Base-by-base conservation (phyloP, 805 yeast genomes). In the Jamesozyma spencerorum region DNA sequence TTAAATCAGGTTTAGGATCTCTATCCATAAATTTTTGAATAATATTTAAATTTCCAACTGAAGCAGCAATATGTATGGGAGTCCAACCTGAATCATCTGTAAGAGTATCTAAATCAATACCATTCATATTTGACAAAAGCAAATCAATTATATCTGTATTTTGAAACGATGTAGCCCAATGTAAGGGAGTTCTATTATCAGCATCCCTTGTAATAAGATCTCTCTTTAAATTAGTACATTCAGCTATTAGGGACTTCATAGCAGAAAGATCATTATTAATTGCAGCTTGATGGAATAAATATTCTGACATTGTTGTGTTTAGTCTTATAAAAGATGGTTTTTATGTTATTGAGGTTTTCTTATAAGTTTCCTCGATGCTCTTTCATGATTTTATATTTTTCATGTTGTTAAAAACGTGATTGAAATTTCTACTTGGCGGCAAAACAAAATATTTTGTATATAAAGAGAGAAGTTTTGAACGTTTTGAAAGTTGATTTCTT, bases 71-170 rank as follows among this genome's bases (percentile, higher is more conserved):
- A 59, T 88, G 97, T 27, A 85, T 53, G 1, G 94, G 86, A 0
- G 90, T 81, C 95, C 95, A 88, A 0, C 94, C 94, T 10, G 88
- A 69, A 15, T 72, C 79, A 57, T 88, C 97, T 0, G 54, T 51
- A 50, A 69, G 57, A 3, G 80, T 83, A 54, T 86, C 92, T 11
- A 86, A 57, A 47, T 85, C 90, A 18, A 73, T 61, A 3, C 49
- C 47, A 27, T 49, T 46, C 54, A 56, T 55, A 31, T 44, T 55
- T 40, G 50, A 58, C 6, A 80, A 54, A 29, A 71, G 49, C 13
- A 69, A 61, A 0, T 50, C 44, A 6, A 75, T 76, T 15, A 81
- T 66, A 20, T 74, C 77, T 5, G 62, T 51, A 42, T 79, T 70
- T 37, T 75, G 73, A 49, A 70, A 70, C 1, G 94, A 75, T 20